Evolutionary conservation across 1,139 yeast species (phyloP), one percentile per base, ranked within the genome.

Genomic region (Debaryomyces fabryi): DNA sequence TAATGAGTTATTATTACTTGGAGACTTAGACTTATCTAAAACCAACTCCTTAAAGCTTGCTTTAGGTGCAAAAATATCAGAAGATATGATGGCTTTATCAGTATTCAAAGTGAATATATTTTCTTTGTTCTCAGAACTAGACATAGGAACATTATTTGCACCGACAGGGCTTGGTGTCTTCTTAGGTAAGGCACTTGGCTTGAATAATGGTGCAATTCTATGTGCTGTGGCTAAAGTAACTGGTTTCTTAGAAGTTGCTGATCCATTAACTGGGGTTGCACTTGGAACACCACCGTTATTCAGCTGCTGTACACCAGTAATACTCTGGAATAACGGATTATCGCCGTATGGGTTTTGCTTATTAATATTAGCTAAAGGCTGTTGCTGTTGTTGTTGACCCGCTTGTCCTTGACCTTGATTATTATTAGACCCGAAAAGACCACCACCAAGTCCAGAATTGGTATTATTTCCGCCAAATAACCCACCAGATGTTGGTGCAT

Each of bases 61-160:
- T 45, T 82, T 80, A 24, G 91, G 91, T 3, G 86, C 79, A 63
- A 88, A 88, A 6, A 88, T 83, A 47, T 83, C 88, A n/a, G 89
- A 81, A 2, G 86, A 74, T 51, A 87, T 66, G 49, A 88, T 85
- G 3, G 90, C 85, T 44, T 80, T 78, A 63, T 87, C 93, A 4
- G 87, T 79, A 32, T 70, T 67, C n/a, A 63, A 53, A 8, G 63
- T 59, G 49, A 69, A 65, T 21, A 68, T 48, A 13, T 53, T 52
- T 37, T 55, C 60, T 7, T 52, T 46, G 41, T 53, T 56, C 45
- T 54, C 32, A 6, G 51, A 32, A 9, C 45, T 47, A 45, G 27
- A 18, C 23, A 40, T 15, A 20, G 36, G 24, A 5, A 48, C 40
- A 39, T 39, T 33, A 8, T 13, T 21, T 25, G 43, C 13, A 8